Percentiles rank a stretch among this genome's conserved stretches.
These are phyloP conservation scores for Blastomyces emzantsi DNA, from an alignment of 2,329 filamentous ascomycete species.

Conservation along the genomic window DNA sequence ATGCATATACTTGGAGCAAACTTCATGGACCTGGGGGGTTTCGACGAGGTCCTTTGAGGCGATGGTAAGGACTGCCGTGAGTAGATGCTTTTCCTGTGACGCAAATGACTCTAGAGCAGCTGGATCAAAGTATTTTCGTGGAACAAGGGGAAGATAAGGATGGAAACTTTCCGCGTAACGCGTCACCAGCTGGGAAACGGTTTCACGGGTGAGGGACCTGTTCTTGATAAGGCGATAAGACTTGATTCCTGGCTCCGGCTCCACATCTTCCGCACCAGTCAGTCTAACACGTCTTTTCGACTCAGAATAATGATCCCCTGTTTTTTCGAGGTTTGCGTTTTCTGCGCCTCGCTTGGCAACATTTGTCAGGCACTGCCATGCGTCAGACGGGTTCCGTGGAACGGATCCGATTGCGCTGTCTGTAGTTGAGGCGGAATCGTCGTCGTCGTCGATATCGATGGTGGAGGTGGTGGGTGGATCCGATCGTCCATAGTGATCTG, in stretches of 20 bases:
- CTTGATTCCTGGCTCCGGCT: slow-evolving; percentile 29
- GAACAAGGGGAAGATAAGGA: slow-evolving; percentile 60
- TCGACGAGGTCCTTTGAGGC: slow-evolving; percentile 61
- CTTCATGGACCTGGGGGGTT: slow-evolving; percentile 54
- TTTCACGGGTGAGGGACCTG: slow-evolving; percentile 40
- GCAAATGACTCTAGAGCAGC: slow-evolving; percentile 48
- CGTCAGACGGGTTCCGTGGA: slow-evolving; percentile 40
- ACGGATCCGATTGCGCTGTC: slow-evolving; percentile 34
- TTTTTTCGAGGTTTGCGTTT: slow-evolving; percentile 18
- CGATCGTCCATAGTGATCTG: slow-evolving; percentile 28
- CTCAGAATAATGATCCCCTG: slow-evolving; percentile 20
- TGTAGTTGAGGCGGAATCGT: slow-evolving; percentile 27
- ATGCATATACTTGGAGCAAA: slow-evolving; percentile 62
- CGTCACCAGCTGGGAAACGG: slow-evolving; percentile 44
- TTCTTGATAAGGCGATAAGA: slow-evolving; percentile 38
- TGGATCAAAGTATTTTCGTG: slow-evolving; percentile 50
- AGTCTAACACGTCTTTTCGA: slow-evolving; percentile 22
- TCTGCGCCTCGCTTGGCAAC: slow-evolving; percentile 34
- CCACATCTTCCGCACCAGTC: slow-evolving; percentile 22
- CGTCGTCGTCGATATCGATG: slow-evolving; percentile 30
- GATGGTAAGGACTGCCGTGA: slow-evolving; percentile 62
- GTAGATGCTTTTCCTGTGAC: slow-evolving; percentile 54
- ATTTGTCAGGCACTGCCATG: slow-evolving; percentile 41
- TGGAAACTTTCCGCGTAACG: slow-evolving; percentile 60
- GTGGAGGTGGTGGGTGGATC: slow-evolving; percentile 24